Evolutionary conservation across 306 rosid genomes (phyloP), one percentile per base, ranked within the genome.

Genomic region (Luffa aegyptiaca): DNA sequence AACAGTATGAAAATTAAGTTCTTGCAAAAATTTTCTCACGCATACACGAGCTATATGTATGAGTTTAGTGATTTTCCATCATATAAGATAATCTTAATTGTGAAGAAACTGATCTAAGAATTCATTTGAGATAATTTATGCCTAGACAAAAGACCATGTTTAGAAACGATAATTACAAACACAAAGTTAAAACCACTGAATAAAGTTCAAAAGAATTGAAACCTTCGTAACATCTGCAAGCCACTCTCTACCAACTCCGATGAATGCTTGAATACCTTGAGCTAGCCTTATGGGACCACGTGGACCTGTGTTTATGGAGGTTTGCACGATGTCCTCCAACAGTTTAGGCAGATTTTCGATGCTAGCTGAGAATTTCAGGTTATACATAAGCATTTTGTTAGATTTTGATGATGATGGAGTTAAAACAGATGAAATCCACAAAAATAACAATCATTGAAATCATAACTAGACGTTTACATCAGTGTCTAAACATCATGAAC

Each of bases 161-260:
- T 20, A 45, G 10, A 71, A 58, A 39, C 14, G 37, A 80, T 37
- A 41, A 61, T 61, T 12, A 61, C 68, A 26, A 61, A 33, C n/a
- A 79, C 3, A 26, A 75, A 46, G 55, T 21, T 9, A 51, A 45
- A 52, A 14, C 9, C 1, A 17, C 64, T 5, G 42, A 39, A 10
- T 52, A 51, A 26, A 79, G 55, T 37, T 18, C 53, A 46, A 75
- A 75, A 16, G 76, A 75, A 46, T 14, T 1, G 66, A 61, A 68
- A 90, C 97, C 91, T 84, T 90, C 41, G 99, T 88, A 26, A 87
- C 81, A 81, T 93, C 97, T 8, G 89, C 83, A 9, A 93, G 91
- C 97, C 97, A 93, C 88, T 95, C 99, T 74, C 94, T 88, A 79
- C 99, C 94, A 64, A 95, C 97, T 14, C 96, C 97, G 21, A 95